phyloP scores from a whole-genome alignment of 495 filamentous ascomycete species.

The Podospora australis region DNA sequence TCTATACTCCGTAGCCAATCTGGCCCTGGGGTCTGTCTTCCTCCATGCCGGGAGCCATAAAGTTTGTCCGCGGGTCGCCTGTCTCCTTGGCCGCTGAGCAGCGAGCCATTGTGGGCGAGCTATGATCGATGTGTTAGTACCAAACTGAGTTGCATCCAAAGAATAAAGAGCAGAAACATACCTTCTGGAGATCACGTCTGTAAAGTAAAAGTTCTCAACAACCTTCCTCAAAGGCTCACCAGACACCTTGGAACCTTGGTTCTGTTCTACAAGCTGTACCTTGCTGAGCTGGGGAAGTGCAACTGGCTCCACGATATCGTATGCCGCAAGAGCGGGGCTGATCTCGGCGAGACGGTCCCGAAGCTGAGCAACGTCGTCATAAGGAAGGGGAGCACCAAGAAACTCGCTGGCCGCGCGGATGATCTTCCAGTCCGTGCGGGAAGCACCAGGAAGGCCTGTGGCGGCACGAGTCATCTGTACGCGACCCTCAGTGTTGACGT shows the following conservation, averaged over 20 bases:
- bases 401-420: constrained; percentile 86
- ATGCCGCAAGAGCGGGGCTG: constrained; percentile 76
- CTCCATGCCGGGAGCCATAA: constrained; percentile 71
- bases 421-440: constrained; percentile 98
- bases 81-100: constrained; percentile 78
- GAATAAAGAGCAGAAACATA: constrained; percentile 33
- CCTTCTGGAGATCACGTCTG: constrained; percentile 92
- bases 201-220: constrained; percentile 96
- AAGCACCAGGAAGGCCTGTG: constrained; percentile 75
- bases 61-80: constrained; percentile 68
- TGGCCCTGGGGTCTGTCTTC: constrained; percentile 48
- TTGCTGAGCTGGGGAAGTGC: constrained; percentile 67
- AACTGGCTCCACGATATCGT: constrained; percentile 82
- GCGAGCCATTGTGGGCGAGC: constrained; percentile 94
- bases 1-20: constrained; percentile 42
- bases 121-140: constrained; percentile 36
- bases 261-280: constrained; percentile 89
- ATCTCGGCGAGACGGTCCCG: constrained; percentile 94
- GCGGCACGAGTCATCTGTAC: constrained; percentile 88
- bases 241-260: constrained; percentile 70
- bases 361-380: constrained; percentile 82
- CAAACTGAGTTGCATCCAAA: background rate
- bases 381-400: constrained; percentile 78
- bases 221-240: constrained; percentile 67
- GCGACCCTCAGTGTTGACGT: constrained; percentile 94